Percentiles rank a stretch among this genome's conserved stretches.
These are phyloP conservation scores for Laburnicola sp. DNA, from an alignment of 2,329 filamentous ascomycete species.

Conservation along the genomic window DNA sequence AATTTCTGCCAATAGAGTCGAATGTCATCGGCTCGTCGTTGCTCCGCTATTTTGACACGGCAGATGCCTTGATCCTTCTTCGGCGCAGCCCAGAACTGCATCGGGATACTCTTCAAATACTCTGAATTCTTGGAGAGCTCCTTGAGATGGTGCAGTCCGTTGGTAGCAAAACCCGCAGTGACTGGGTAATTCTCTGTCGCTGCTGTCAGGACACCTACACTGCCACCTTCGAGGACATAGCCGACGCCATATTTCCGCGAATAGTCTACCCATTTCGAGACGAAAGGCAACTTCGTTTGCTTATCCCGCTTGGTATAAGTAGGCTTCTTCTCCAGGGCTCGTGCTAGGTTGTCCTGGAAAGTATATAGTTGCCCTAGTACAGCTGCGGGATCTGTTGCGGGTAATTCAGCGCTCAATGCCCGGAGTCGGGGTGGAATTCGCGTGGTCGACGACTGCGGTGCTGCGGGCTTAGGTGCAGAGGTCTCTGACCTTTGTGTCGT, in stretches of 20 bases:
- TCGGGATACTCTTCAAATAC: constrained; percentile 45
- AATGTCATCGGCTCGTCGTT: constrained; percentile 59
- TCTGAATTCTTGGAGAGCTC: constrained; percentile 65
- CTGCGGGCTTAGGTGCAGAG: constrained; percentile 17
- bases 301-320: constrained; percentile 50
- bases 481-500: constrained; percentile 25
- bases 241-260: constrained; percentile 84
- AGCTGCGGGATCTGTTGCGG: constrained; percentile 49
- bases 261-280: constrained; percentile 82
- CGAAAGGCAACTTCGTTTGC: constrained; percentile 60
- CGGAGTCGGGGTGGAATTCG: constrained; percentile 28
- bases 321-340: constrained; percentile 47
- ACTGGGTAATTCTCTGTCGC: constrained; percentile 59
- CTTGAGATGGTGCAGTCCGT: constrained; percentile 71
- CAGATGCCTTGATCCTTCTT: constrained; percentile 63
- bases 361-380: constrained; percentile 50
- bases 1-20: constrained; percentile 68
- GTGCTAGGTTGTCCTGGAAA: constrained; percentile 52
- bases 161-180: constrained; percentile 70
- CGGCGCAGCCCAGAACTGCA: constrained; percentile 76
- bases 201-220: constrained; percentile 67
- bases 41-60: constrained; percentile 62
- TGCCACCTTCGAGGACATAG: constrained; percentile 81
- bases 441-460: constrained; percentile 21
- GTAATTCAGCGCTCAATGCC: constrained; percentile 32